phyloP scores from a whole-genome alignment of 768 basidiomycete species.

The Mycena vitilis region DNA sequence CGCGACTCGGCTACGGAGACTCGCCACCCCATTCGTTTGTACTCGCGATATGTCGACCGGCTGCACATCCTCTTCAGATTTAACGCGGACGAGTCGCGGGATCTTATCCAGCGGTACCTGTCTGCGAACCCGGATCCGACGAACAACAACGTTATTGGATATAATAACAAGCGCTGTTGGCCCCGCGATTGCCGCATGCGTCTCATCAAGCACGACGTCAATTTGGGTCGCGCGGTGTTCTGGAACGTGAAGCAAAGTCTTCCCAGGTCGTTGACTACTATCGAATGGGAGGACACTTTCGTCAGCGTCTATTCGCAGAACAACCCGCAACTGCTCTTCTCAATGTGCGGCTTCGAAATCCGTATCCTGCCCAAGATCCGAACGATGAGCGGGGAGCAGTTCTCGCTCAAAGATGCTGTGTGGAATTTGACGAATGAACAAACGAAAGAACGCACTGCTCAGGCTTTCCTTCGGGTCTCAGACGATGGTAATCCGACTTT shows the following conservation, averaged over 20 bases:
- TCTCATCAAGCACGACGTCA: slow-evolving; percentile 99
- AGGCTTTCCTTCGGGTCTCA: slow-evolving; percentile 97
- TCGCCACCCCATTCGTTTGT: slow-evolving; percentile 96
- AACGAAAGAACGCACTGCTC: slow-evolving; percentile 96
- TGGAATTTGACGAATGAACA: slow-evolving; percentile 98
- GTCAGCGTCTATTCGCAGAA: slow-evolving; percentile 97
- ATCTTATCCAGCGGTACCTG: slow-evolving; percentile 97
- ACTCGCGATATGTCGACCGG: slow-evolving; percentile 96
- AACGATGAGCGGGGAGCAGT: slow-evolving; percentile 96
- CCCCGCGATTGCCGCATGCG: slow-evolving; percentile 99
- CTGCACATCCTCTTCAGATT: slow-evolving; percentile 98
- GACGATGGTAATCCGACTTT: slow-evolving; percentile 75
- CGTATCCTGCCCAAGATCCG: slow-evolving; percentile 97
- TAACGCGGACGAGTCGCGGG: slow-evolving; percentile 95
- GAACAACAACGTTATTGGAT: slow-evolving; percentile 98
- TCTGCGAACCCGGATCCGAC: slow-evolving; percentile 98
- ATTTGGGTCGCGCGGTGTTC: slow-evolving; percentile 96
- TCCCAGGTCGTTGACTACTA: slow-evolving; percentile 95
- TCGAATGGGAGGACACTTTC: slow-evolving; percentile 99
- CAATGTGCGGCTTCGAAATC: slow-evolving; percentile 99
- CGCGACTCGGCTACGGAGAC: slow-evolving; percentile 96
- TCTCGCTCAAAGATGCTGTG: slow-evolving; percentile 94
- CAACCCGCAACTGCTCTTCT: slow-evolving; percentile 97
- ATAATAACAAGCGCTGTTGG: slow-evolving; percentile 99
- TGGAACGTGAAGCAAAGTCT: slow-evolving; percentile 99